Percentiles rank a stretch among this genome's conserved stretches.
Evolutionary conservation across 345 rosid genomes (phyloP).

Genomic region (Salix brachista): DNA sequence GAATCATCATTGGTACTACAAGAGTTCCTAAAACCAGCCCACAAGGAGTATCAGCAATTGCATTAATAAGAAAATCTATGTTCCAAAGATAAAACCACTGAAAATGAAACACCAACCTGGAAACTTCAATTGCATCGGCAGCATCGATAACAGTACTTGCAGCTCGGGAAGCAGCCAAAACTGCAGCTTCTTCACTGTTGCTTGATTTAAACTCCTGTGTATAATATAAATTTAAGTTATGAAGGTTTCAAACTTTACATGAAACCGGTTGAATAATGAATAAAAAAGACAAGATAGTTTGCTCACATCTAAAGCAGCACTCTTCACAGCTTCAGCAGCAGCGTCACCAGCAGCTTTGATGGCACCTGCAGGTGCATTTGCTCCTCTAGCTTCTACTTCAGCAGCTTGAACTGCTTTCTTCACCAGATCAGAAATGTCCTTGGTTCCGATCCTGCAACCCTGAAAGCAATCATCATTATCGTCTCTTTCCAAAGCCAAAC

Average conservation of each 20-base stretch:
- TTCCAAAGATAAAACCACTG: background rate
- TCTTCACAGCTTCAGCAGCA: constrained; percentile 95
- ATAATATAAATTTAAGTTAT: constrained; percentile 6
- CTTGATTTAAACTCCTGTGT: constrained; percentile 61
- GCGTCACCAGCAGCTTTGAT: constrained; percentile 88
- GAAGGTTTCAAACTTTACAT: background rate
- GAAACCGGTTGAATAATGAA: background rate
- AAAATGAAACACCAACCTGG: constrained; percentile 48
- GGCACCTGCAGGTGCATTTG: constrained; percentile 80
- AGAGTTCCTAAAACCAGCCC: constrained; percentile 49
- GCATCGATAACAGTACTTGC: constrained; percentile 94
- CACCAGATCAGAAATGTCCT: constrained; percentile 70
- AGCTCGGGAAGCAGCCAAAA: constrained; percentile 79
- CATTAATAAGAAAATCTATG: background rate
- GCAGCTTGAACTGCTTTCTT: constrained; percentile 87
- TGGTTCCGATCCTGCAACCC: constrained; percentile 75
- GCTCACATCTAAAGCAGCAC: constrained; percentile 79
- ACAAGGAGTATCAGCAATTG: constrained; percentile 21
- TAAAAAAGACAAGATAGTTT: background rate
- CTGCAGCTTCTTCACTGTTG: constrained; percentile 82
- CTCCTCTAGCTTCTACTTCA: constrained; percentile 91
- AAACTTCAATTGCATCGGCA: constrained; percentile 66
- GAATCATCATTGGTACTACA: constrained; percentile 35
- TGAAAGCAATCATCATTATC: constrained; percentile 69
- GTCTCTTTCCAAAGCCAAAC: constrained; percentile 52